Base-by-base conservation (phyloP, 2,329 filamentous ascomycete species). In the Penicillium sp. region DNA sequence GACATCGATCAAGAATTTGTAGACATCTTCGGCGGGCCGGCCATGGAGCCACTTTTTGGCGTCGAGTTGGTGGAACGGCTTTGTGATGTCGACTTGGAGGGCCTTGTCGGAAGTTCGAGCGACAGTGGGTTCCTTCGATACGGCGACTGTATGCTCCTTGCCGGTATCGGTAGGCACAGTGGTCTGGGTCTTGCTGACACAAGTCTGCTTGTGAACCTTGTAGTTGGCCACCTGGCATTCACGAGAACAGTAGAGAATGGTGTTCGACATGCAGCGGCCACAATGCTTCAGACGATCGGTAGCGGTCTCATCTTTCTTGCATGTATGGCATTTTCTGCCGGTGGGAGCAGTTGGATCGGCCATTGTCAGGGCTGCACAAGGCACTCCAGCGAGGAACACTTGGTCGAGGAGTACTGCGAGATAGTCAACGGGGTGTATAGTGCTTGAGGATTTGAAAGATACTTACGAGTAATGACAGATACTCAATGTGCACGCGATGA, bases 1-100 rank as follows among this genome's bases (percentile, higher is more conserved):
- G 2, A 71, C 57, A 56, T 82, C 79, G 49, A 81, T 72, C 10
- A 82, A 72, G 1, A 80, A 59, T 23, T 67, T 61, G 63, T 75
- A 82, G 4, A 77, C 72, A 39, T 81, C 78, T 16, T 62, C 62
- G 56, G 79, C 68, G 1, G 76, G 68, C 11, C 76, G 76, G 56
- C 67, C 63, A 51, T 80, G 74, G 3, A 82, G 73, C 65, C 70
- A 81, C 3, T 67, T 78, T 32, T 66, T 66, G 2, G 67, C 66
- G 2, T 70, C 51, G 1, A 81, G 74, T n/a, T 65, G 66, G 2
- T 70, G 70, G 56, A 79, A 40, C 3, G 38, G 38, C 18, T 40
- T 10, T 23, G 26, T 10, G 38, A 40, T 40, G 16, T 19, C 11
- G 18, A 26, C 18, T 40, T 40, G 9, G 8, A 40, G 38, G 11